Base-by-base conservation (phyloP, 495 filamentous ascomycete genomes). In the Terfezia boudieri region DNA sequence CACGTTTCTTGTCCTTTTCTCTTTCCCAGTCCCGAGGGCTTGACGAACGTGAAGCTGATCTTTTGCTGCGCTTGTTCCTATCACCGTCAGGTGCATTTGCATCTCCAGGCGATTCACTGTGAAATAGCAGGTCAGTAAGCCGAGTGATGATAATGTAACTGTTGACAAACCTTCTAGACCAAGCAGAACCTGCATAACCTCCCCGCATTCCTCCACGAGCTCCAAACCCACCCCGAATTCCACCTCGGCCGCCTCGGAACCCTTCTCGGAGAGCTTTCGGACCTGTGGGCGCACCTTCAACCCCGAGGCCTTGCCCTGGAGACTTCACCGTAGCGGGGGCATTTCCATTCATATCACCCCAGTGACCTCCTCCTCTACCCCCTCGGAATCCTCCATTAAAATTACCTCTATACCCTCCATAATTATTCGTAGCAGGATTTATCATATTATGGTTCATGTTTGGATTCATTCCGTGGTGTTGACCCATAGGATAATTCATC, bases 201-300 rank as follows among this genome's bases (percentile, higher is more conserved):
- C 41, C 53, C 10, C 38, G 38, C 22, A 16, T 36, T 37, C 50
- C 51, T 32, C 43, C 56, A 14, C 17, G 43, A 20, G 22, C 52
- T 35, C 37, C 46, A 48, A 57, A 60, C 36, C 54, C 57, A 52
- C 65, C 63, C 55, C 66, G 61, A 48, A 57, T 58, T 17, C 56
- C 41, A 51, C 49, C 49, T 23, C 49, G 11, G 22, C 49, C 49
- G 11, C 49, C 16, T 16, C 49, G 80, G 20, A 81, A 73, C 16
- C 88, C 87, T 62, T 89, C 78, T 58, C 92, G 72, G 80, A 96
- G 86, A 16, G 92, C 90, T 67, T 90, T 87, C 2, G 90, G 90
- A 1, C 86, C 90, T 52, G 82, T 90, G 35, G 90, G 90, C 26
- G 90, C 90, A 67, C 80, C 79, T 66, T 74, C 77, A 49, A 83